Evolutionary conservation across 1,284 basidiomycete species (phyloP), one percentile per base, ranked within the genome.

Genomic region (Inonotus obliquus): DNA sequence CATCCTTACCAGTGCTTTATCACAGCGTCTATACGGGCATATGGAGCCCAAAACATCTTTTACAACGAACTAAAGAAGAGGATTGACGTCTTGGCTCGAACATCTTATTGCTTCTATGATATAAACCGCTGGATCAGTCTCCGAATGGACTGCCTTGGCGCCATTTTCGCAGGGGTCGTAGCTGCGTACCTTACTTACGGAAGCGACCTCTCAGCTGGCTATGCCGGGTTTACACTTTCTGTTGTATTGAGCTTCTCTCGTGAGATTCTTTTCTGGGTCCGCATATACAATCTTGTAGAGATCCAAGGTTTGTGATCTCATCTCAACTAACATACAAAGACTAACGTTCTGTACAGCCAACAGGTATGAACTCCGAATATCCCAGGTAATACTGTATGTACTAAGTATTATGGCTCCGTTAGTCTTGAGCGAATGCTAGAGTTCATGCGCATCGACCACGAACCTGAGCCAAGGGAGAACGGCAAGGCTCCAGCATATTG

Each of bases 351-450:
- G 23, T 47, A 32, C 19, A 63, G 62, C 62, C 23, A 63, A 63
- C 35, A 63, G 62, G 62, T 63, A 39, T 44, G 41, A 37, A 21
- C 27, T 59, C 35, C 37, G 41, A 38, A 10, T 14, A 44, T 19
- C 32, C 23, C 21, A n/a, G n/a, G n/a, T n/a, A n/a, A n/a, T n/a
- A n/a, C n/a, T 35, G 38, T 19, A 41, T 11, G 35, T 39, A 21
- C 1, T 32, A 4, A 37, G 9, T 25, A 21, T n/a, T 17, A 13
- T 48, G 54, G 27, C 44, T 52, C 48, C 25, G 32, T 7, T 54
- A 70, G 69, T 53, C 71, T 79, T 44, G 79, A 80, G 62, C 68
- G 78, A 44, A 74, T 80, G 53, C 73, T 77, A 57, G 74, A 77
- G 51, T 80, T 77, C 68, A 65, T 78, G 29, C 66, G 73, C 21